Base-by-base conservation (phyloP, 2,329 filamentous ascomycete species). In the Calonectria leucothoes region DNA sequence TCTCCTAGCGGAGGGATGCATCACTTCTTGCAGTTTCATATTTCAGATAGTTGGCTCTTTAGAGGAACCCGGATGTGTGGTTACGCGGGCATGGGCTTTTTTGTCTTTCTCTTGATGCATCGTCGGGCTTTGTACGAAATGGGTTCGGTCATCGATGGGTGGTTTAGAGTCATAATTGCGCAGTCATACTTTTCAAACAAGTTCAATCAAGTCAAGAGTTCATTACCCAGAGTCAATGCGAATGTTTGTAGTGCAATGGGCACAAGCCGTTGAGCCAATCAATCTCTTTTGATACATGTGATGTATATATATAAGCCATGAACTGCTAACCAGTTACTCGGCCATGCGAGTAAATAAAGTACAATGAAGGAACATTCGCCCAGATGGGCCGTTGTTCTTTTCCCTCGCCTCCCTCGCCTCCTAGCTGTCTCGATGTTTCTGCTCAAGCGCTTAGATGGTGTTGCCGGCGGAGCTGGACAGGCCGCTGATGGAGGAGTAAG, bases 381-480 rank as follows among this genome's bases (percentile, higher is more conserved):
- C 45, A 29, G 33, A 48, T 51, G 51, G 52, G 51, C 31, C 12
- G 31, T 29, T 59, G n/a, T 14, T 64, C 27, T 45, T 59, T 35
- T 37, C n/a, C 48, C 61, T 39, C 39, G 45, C 45, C 59, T 33
- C 23, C 42, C n/a, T 45, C 20, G n/a, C 7, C 20, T 20, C 8
- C 14, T 10, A 12, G 42, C 4, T 45, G 42, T 61, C 66, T 45
- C 51, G 7, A 29, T 29, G 23, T 15, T 14, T 25, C 33, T 27
- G 6, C 5, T 10, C 14, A 20, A 8, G 23, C 12, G 23, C 71
- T 67, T 83, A 87, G 70, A 87, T 80, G 66, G 82, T 85, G 33
- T 88, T 88, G 73, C 89, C 85, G 11, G 88, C 88, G 76, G 88
- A 87, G 49, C 81, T 84, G 71, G 78, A 82, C 64, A 88, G 84